phyloP scores from a whole-genome alignment of 108 stramenopile genomes.

The Seminavis robusta region DNA sequence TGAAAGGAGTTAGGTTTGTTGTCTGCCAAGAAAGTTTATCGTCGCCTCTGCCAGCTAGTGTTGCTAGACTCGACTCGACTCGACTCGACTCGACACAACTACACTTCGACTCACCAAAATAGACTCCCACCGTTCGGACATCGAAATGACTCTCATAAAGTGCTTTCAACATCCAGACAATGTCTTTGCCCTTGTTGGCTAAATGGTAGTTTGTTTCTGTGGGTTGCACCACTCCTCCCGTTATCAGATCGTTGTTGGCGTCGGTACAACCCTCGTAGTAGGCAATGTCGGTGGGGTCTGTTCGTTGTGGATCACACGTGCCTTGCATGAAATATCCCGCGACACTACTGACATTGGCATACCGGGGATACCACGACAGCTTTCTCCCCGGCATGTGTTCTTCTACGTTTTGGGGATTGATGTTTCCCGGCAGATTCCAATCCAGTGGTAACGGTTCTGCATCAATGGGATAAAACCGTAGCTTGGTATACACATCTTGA shows the following conservation, averaged over 20 bases:
- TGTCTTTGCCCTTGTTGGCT: constrained; percentile 26
- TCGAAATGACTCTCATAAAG: constrained; percentile 33
- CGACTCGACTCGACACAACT: no score
- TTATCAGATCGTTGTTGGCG: constrained; percentile 48
- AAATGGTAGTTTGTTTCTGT: constrained; percentile 20
- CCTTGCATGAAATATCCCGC: constrained; percentile 43
- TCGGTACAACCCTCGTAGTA: constrained; percentile 52
- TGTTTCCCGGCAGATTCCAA: constrained; percentile 37
- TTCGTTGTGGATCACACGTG: constrained; percentile 33
- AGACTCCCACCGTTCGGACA: constrained; percentile 27
- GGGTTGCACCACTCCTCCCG: constrained; percentile 44
- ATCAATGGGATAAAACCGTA: constrained; percentile 13
- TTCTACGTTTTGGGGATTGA: constrained; percentile 34
- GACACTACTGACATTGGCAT: no score
- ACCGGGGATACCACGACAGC: no score
- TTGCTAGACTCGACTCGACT: no score
- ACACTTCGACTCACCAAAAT: no score
- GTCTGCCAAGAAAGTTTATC: no score
- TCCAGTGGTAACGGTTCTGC: constrained; percentile 31
- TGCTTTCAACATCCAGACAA: constrained; percentile 36
- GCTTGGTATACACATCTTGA: constrained; percentile 13
- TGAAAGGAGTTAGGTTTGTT: no score
- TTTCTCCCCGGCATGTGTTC: constrained; percentile 27
- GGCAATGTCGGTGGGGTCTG: constrained; percentile 10
- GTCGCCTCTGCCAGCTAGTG: no score